Evolutionary conservation across 305 asterid species (phyloP).

Genomic region (Euphrasia arctica): DNA sequence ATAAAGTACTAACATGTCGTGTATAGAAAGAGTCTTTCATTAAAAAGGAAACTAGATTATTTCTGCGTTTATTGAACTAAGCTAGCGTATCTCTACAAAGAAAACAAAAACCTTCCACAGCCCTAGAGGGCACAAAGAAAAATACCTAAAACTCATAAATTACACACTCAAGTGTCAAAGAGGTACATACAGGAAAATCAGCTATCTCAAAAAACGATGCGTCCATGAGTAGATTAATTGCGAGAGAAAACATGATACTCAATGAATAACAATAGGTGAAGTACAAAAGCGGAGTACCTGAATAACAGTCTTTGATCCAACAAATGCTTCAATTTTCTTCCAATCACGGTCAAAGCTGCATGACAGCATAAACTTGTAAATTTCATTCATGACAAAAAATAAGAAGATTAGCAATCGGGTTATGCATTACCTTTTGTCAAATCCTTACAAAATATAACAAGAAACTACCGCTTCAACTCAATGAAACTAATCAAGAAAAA

Average conservation of each 20-base stretch:
- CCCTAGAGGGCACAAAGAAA: too few relatives aligned
- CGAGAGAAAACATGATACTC: constrained; percentile 4
- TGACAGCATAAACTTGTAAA: neutral
- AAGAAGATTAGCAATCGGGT: neutral
- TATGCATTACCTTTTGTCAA: neutral
- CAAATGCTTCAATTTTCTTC: constrained; percentile 95
- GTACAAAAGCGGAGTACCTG: constrained; percentile 49
- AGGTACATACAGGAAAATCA: neutral
- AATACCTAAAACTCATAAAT: neutral
- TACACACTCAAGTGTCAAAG: neutral
- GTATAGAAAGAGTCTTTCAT: too few relatives aligned
- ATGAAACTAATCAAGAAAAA: neutral
- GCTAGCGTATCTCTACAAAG: too few relatives aligned
- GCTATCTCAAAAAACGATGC: neutral
- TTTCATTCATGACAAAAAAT: neutral
- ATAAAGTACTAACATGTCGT: too few relatives aligned
- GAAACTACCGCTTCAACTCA: neutral
- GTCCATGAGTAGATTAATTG: neutral
- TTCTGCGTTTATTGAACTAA: too few relatives aligned
- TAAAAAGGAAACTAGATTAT: too few relatives aligned
- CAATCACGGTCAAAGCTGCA: constrained; percentile 89
- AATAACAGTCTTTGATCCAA: constrained; percentile 88
- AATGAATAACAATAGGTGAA: neutral
- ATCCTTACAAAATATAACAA: neutral
- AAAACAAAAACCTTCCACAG: too few relatives aligned